Percentiles rank a stretch among this genome's conserved stretches.
Evolutionary conservation across 1,139 yeast species (phyloP).

Genomic region (Citeromyces hawaiiensis): DNA sequence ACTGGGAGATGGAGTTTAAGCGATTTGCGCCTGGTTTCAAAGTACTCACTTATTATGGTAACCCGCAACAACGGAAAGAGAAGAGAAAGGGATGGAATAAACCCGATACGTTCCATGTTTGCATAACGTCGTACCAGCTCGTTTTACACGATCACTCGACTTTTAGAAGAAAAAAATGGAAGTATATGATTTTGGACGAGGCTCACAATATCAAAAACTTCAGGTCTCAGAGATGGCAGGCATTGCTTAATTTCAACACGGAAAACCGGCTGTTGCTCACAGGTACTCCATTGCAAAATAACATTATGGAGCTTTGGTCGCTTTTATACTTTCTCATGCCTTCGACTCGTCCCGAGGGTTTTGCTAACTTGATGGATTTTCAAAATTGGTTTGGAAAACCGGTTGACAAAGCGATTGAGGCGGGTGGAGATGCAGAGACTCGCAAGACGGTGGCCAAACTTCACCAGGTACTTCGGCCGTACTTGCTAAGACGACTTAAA

Average conservation of each 20-base stretch:
- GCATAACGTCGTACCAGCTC: slow-evolving; percentile 91
- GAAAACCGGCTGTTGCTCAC: slow-evolving; percentile 79
- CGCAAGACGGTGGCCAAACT: slow-evolving; percentile 74
- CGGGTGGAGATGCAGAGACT: slow-evolving; percentile 54
- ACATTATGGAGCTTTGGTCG: slow-evolving; percentile 90
- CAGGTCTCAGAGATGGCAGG: slow-evolving; percentile 95
- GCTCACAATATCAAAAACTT: slow-evolving; percentile 97
- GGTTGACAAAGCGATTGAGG: slow-evolving; percentile 82
- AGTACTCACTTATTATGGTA: slow-evolving; percentile 89
- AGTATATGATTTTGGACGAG: slow-evolving; percentile 92
- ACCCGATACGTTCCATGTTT: slow-evolving; percentile 91
- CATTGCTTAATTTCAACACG: slow-evolving; percentile 84
- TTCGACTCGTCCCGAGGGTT: slow-evolving; percentile 81
- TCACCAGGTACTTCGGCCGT: slow-evolving; percentile 91
- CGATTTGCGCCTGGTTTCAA: slow-evolving; percentile 98
- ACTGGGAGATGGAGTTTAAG: slow-evolving; percentile 99
- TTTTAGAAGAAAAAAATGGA: slow-evolving; percentile 87
- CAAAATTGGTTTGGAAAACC: slow-evolving; percentile 98
- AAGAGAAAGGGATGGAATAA: slow-evolving; percentile 97
- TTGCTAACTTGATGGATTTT: slow-evolving; percentile 90
- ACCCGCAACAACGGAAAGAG: slow-evolving; percentile 94
- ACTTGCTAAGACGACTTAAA: slow-evolving; percentile 78
- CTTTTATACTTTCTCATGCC: slow-evolving; percentile 93
- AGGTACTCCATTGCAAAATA: slow-evolving; percentile 93
- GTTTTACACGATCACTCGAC: slow-evolving; percentile 95